Evolutionary conservation across 1,284 basidiomycete species (phyloP).

Genomic region (Melampsora abietis-canadensis): DNA sequence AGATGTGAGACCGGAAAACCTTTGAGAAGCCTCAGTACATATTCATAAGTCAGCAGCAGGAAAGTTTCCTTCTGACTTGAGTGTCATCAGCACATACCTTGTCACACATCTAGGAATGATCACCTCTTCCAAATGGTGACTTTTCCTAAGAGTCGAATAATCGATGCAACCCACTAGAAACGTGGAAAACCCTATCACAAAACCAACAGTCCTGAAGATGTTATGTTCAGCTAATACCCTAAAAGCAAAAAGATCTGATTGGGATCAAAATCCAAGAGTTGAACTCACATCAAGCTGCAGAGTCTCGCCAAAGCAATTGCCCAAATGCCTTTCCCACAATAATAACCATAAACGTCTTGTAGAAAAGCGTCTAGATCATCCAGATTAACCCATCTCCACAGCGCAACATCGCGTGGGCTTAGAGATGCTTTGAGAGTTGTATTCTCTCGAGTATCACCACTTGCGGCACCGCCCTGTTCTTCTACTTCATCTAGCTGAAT

Average conservation of each 20-base stretch:
- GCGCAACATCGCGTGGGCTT: constrained; percentile 65
- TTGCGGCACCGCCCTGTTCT: not conserved
- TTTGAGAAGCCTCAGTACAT: constrained; percentile 27
- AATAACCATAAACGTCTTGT: constrained; percentile 87
- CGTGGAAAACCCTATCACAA: constrained; percentile 93
- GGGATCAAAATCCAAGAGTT: constrained; percentile 47
- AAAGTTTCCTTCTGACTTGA: not conserved
- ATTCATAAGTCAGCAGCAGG: not conserved
- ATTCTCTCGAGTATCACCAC: not conserved
- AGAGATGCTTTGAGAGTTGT: constrained; percentile 24
- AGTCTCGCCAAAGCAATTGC: constrained; percentile 83
- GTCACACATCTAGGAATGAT: constrained; percentile 46
- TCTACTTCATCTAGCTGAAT: not conserved
- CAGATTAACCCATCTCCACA: constrained; percentile 99
- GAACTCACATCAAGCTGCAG: constrained; percentile 82
- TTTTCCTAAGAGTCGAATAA: constrained; percentile 65
- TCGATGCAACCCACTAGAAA: constrained; percentile 93
- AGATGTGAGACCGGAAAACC: constrained; percentile 73
- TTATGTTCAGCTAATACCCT: constrained; percentile 14
- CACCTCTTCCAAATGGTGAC: constrained; percentile 50
- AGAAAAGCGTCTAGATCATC: constrained; percentile 92
- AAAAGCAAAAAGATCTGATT: not conserved
- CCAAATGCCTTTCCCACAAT: constrained; percentile 90
- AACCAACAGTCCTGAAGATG: constrained; percentile 76
- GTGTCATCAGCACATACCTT: constrained; percentile 14